Conservation (phyloP, 257 asterid species). For the Solanum sparsipilum region DNA sequence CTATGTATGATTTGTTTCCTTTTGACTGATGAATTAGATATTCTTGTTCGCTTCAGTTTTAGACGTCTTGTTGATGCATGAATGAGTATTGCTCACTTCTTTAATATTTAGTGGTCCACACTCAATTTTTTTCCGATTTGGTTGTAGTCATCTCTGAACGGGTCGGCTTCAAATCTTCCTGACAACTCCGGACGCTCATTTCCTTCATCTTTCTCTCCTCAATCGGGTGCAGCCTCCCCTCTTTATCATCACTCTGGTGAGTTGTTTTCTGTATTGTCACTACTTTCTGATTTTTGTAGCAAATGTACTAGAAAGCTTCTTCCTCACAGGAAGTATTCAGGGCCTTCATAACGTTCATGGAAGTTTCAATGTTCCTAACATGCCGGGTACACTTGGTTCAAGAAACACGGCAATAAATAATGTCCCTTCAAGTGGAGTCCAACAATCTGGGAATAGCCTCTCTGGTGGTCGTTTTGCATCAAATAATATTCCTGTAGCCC, state of each 20-base stretch:
- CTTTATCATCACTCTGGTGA: conserved; percentile 75
- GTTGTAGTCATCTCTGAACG: conserved; percentile 78
- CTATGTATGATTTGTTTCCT: background rate
- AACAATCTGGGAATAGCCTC: conserved; percentile 70
- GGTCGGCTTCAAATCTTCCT: conserved; percentile 78
- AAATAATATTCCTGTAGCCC: conserved; percentile 67
- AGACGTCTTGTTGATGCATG: background rate
- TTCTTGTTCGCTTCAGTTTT: background rate
- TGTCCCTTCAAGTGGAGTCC: conserved; percentile 83
- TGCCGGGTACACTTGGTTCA: conserved; percentile 90
- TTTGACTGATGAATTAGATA: background rate
- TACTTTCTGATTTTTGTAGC: background rate
- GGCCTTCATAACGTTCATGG: conserved; percentile 91
- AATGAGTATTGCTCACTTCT: background rate
- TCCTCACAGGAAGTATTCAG: conserved; percentile 70
- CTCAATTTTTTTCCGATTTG: background rate
- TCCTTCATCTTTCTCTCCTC: conserved; percentile 79
- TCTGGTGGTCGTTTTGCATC: conserved; percentile 86
- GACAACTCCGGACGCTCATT: conserved; percentile 81
- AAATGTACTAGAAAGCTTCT: conserved; percentile 7
- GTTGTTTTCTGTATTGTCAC: conserved; percentile 20
- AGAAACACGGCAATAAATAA: conserved; percentile 68
- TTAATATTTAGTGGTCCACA: background rate
- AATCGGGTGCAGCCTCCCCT: conserved; percentile 90
- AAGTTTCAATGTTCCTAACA: conserved; percentile 69